A percentile compares a stretch with the other conserved stretches of the same genome.
These are phyloP conservation scores for Scolecobasidium constrictum DNA, from an alignment of 2,329 filamentous ascomycete genomes.

Conservation along the genomic window DNA sequence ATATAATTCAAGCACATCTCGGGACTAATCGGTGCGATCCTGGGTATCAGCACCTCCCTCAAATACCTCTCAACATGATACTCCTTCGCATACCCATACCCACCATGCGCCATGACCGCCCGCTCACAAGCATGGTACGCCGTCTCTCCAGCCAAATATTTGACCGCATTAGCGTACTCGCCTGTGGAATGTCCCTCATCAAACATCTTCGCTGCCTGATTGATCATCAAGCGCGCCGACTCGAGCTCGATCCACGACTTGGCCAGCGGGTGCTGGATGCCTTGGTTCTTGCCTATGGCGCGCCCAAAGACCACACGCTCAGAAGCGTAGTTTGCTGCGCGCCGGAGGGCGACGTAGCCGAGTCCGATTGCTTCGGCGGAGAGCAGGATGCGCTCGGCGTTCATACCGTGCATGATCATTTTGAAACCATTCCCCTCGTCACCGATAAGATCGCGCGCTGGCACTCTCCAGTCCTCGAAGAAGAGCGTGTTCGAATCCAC, in stretches of 20 bases:
- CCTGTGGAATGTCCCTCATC: conserved; percentile 42
- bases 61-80: conserved; percentile 57
- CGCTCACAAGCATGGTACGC: conserved; percentile 53
- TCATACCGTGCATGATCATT: conserved; percentile 64
- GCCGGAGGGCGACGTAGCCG: conserved; percentile 32
- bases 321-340: conserved; percentile 53
- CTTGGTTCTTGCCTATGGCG: conserved; percentile 56
- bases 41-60: conserved; percentile 52
- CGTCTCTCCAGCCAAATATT: conserved; percentile 57
- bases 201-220: conserved; percentile 54
- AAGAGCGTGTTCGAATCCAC: conserved; percentile 34
- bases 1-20: conserved; percentile 25
- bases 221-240: conserved; percentile 53
- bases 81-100: conserved; percentile 55
- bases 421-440: conserved; percentile 34
- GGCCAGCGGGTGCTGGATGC: conserved; percentile 53
- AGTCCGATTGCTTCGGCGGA: conserved; percentile 40
- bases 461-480: conserved; percentile 34
- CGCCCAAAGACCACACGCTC: conserved; percentile 56
- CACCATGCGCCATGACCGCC: conserved; percentile 48
- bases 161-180: conserved; percentile 51
- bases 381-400: conserved; percentile 65
- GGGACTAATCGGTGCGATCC: conserved; percentile 50
- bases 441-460: conserved; percentile 28
- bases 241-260: conserved; percentile 56